Conservation (phyloP, 2,329 filamentous ascomycete species). For the Aspergillus japonicus region DNA sequence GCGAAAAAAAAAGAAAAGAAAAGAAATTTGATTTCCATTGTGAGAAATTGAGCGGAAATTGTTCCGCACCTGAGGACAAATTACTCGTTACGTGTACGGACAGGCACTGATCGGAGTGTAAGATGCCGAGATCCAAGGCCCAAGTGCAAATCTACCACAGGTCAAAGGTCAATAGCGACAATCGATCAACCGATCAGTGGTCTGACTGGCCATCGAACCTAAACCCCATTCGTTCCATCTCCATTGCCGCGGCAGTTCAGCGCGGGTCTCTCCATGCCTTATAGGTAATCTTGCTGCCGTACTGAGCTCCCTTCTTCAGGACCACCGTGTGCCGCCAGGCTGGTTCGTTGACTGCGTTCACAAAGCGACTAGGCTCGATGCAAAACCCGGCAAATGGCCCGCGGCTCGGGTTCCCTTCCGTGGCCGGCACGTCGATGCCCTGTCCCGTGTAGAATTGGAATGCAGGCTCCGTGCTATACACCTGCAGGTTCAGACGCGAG, state of each 20-base stretch:
- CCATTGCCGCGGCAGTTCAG: neutral
- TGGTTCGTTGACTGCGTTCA: slow-evolving; percentile 80
- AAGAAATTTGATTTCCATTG: neutral
- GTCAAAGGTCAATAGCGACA: neutral
- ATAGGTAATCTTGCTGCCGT: slow-evolving; percentile 79
- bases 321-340: slow-evolving; percentile 77
- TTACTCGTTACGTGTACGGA: neutral
- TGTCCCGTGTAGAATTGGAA: slow-evolving; percentile 97
- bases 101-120: neutral
- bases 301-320: slow-evolving; percentile 80
- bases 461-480: slow-evolving; percentile 86
- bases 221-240: neutral
- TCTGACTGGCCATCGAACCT: neutral
- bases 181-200: neutral
- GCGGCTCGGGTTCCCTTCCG: slow-evolving; percentile 60
- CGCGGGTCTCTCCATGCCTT: slow-evolving; percentile 71
- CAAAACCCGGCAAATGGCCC: slow-evolving; percentile 76
- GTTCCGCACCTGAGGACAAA: neutral
- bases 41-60: neutral
- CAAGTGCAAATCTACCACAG: neutral
- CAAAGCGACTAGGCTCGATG: slow-evolving; percentile 86
- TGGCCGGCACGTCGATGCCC: slow-evolving; percentile 72
- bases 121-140: slow-evolving; percentile 9
- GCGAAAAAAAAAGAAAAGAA: neutral
- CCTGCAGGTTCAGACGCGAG: slow-evolving; percentile 77